Evolutionary conservation across 352 stramenopile species (phyloP).

Genomic region (Globisporangium camurandrum): DNA sequence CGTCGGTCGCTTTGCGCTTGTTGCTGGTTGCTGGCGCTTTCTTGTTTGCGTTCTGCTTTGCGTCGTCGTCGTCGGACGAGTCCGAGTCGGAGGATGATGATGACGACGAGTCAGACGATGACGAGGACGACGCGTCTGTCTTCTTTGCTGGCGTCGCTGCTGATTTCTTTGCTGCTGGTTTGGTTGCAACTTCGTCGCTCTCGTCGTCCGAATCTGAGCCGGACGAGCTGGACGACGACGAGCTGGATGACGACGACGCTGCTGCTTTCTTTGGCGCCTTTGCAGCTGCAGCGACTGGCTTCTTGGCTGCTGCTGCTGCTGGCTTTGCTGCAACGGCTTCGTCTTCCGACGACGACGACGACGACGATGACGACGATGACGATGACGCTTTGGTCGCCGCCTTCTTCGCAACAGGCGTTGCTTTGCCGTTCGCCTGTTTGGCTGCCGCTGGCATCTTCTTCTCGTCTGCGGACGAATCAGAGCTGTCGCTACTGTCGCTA

Average conservation of each 20-base stretch:
- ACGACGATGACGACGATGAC: constrained; percentile 19
- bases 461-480: constrained; percentile 15
- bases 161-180: constrained; percentile 28
- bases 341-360: constrained; percentile 10
- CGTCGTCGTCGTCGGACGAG: constrained; percentile 30
- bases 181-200: constrained; percentile 28
- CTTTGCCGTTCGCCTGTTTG: constrained; percentile 13
- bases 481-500: too few relatives aligned
- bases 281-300: constrained; percentile 12
- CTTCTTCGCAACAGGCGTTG: constrained; percentile 15
- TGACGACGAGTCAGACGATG: constrained; percentile 18
- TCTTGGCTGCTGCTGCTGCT: constrained; percentile 8
- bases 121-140: constrained; percentile 18
- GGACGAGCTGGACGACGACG: constrained; percentile 21
- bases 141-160: constrained; percentile 13
- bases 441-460: constrained; percentile 17
- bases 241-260: too few relatives aligned
- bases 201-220: constrained; percentile 46
- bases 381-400: constrained; percentile 20
- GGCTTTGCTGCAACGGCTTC: too few relatives aligned
- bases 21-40: constrained; percentile 18
- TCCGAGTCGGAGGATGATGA: constrained; percentile 30
- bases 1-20: constrained; percentile 57
- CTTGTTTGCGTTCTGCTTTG: constrained; percentile 18
- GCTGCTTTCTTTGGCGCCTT: too few relatives aligned